Evolutionary conservation across 495 filamentous ascomycete genomes (phyloP), one percentile per base, ranked within the genome.

Genomic region (Extremus antarcticus): DNA sequence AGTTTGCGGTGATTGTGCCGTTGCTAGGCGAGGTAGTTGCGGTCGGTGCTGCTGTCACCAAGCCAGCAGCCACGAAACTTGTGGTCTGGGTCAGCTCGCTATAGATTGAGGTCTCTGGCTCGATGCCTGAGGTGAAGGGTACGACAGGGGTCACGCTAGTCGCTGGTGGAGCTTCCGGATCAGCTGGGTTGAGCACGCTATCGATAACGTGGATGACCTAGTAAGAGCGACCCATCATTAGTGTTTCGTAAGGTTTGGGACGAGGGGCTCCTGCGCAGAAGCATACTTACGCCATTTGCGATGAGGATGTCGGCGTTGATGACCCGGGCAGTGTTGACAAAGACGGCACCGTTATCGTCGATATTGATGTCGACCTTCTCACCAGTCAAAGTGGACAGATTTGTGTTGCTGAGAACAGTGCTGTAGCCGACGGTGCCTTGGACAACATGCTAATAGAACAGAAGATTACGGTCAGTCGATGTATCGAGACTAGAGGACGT

Each of bases 261-360:
- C n/a, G n/a, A n/a, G n/a, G n/a, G n/a, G n/a, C n/a, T n/a, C n/a
- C n/a, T n/a, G n/a, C n/a, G n/a, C n/a, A n/a, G n/a, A 63, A 47
- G n/a, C n/a, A n/a, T n/a, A n/a, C n/a, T n/a, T 25, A 61, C 58
- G 35, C 62, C 62, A 40, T 61, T 61, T 9, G 50, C 54, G 13
- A 64, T 46, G 16, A 64, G 58, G 17, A 61, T 29, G 47, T 64
- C 58, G 21, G 50, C 21, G 15, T 41, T 49, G 22, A 58, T 52
- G 29, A 64, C 51, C 22, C 55, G 52, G 19, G 62, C 62, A 35
- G 38, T 23, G 56, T 64, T 62, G 24, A 60, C 41, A 20, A 54
- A 53, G 38, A 56, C 47, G 24, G 50, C 55, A 15, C 56, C 56
- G 21, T 52, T 22, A 24, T 59, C 56, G 39, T 23, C 19, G 17